Base-by-base conservation (phyloP, 2,329 filamentous ascomycete genomes). In the Botrytis galanthina region DNA sequence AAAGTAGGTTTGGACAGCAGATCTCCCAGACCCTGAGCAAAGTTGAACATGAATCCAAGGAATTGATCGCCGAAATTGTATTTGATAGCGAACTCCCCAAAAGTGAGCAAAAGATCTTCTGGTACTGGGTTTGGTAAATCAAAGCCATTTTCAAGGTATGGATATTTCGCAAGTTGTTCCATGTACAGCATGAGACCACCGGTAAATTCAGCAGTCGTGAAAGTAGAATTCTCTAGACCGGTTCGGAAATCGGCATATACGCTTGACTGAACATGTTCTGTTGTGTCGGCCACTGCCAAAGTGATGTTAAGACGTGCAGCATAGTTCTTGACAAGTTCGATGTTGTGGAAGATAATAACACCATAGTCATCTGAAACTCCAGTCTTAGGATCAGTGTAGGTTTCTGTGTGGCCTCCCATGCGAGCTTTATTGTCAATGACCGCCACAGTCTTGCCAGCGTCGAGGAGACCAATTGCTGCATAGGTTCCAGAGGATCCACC, bases 1-100 rank as follows among this genome's bases (percentile, higher is more conserved):
- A 88, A 72, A 0, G 84, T 84, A n/a, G 83, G 81, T 18, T 81
- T 75, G 5, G 81, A 80, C 8, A 84, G 78, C 54, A 86, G 80
- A 74, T 87, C 83, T 26, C 84, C 84, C 2, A 85, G 76, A 4
- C 85, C 86, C 68, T 86, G 82, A 35, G 83, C 82, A 72, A 83
- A 82, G 22, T 77, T 76, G 74, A 82, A 85, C 26, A 86, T 81
- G 12, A 81, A 79, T n/a, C 80, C 81, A 1, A 86, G 80, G 3
- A 84, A 80, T 42, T 81, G 83, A 32, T 82, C 78, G 4, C 62
- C 62, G 8, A 88, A 78, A n/a, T 81, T 78, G 78, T 78, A 76
- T 59, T 78, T 78, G 26, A 72, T 60, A 39, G 76, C 75, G 51
- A 79, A 78, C 5, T 79, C 73, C 6, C 74, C 77, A 64, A 75